Base-by-base conservation (phyloP, 2,329 filamentous ascomycete species). In the Ceratocystis cacaofunesta region DNA sequence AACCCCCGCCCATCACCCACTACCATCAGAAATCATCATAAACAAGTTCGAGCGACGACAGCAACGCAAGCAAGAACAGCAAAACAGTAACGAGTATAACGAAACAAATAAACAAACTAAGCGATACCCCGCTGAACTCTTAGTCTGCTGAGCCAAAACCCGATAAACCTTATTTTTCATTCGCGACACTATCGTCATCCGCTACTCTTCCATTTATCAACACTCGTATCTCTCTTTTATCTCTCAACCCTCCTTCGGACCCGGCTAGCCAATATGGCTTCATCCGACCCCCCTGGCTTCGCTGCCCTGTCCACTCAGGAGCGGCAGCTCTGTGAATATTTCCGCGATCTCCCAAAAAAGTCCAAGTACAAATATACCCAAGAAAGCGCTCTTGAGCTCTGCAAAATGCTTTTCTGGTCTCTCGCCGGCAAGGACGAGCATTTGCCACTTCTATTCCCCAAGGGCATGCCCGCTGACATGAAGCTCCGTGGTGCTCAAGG, bases 401-500 rank as follows among this genome's bases (percentile, higher is more conserved):
- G 95, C 65, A 80, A 85, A 72, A 85, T 85, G 66, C 86, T 99
- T 65, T 99, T 97, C 77, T 88, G 85, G 78, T 95, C 89, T 64
- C 83, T 99, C 70, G 89, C 90, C 41, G 85, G 89, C 68, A 85
- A 85, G 68, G 78, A 83, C 66, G 86, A 92, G 69, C 86, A 92
- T 71, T 79, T 97, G 72, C 79, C 80, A 62, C 81, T 90, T 19
- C 83, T 99, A 71, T 99, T 99, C 72, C 91, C 91, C 0, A 81
- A 80, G 50, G 28, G 36, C 7, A 83, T 87, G 7, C 77, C 80
- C 32, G 75, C 78, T n/a, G 78, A 77, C 58, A 87, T 92, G 82
- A 94, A 88, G 75, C 79, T 99, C 48, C 84, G 88, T 68, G 86
- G 90, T 70, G 92, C 92, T 17, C 95, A 99, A 73, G 92, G 92